Evolutionary conservation across 345 rosid species (phyloP), one percentile per base, ranked within the genome.

Genomic region (Lumnitzera racemosa): DNA sequence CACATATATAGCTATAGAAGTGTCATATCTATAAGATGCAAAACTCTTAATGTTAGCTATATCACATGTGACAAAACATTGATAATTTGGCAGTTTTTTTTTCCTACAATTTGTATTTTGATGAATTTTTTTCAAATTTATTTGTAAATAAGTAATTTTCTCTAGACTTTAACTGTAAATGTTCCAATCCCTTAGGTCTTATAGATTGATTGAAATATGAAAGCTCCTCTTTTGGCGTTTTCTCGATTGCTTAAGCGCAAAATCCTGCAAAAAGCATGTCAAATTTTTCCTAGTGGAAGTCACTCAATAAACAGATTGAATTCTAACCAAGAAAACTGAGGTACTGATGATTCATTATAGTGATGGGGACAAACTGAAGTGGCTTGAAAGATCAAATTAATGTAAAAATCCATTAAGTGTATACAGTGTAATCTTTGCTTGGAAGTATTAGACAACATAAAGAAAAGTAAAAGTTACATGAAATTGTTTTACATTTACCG

Each of bases 171-270:
- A n/a, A 15, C 15, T 43, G 25, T 59, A 48, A 24, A 46, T n/a
- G 31, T 58, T 13, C 47, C 9, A 5, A 36, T 43, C 27, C 8
- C 49, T 23, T 46, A 15, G 7, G 46, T 4, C 31, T 11, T 15
- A 12, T 20, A 52, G 49, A 59, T 31, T 20, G 15, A 58, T 60
- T 23, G 14, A 13, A 17, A n/a, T 63, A 27, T 52, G 66, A 70
- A 77, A 72, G 72, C 69, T 68, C 57, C 67, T 59, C 61, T 54
- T 71, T 62, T 66, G 70, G 76, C 66, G 24, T 43, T 20, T 61
- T 72, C 52, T 67, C 48, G 52, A 77, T 86, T 84, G 86, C 95
- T 86, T 91, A 66, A 81, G 81, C 95, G 84, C 83, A 67, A 88
- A 88, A 84, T 54, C 72, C 66, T 83, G 77, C 87, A 57, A 55